Base-by-base conservation (phyloP, 495 filamentous ascomycete species). In the Lophiotrema nucula region DNA sequence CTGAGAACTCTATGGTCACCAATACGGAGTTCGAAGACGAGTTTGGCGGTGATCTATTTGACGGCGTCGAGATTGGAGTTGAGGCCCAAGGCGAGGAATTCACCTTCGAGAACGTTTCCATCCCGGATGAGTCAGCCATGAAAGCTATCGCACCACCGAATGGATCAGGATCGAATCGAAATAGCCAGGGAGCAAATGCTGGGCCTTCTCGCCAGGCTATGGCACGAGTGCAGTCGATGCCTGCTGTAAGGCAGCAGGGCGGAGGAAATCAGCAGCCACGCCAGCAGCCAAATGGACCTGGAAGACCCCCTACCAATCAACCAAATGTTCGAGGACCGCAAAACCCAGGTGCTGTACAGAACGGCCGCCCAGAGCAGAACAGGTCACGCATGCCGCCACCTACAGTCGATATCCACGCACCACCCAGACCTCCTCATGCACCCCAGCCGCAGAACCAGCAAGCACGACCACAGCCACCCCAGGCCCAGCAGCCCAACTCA, bases 1-100 rank as follows among this genome's bases (percentile, higher is more conserved):
- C 64, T 24, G 49, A 54, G 5, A 49, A 67, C 18, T 58, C 63
- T 4, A 46, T 56, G 10, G 27, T 39, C 18, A 35, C 45, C 18
- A 53, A 37, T 24, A 60, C 59, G 1, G 73, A 72, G 5, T 63
- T 64, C 48, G 88, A 85, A 56, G 82, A 86, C 52, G 81, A 91
- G 62, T 85, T 89, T 70, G 88, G 85, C 60, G 88, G 85, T 18
- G 76, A 72, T 38, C 42, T 69, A 2, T 67, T 73, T 25, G 70
- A 73, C 25, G 72, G 67, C n/a, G 63, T 65, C 10, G 72, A 73
- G 47, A 67, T 72, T 38, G 26, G 26, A 19, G n/a, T n/a, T n/a
- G 65, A 58, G 25, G 25, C 49, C n/a, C 49, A 52, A 2, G 51
- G 53, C n/a, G 47, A 63, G 21, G 56, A 60, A 15, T 64, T 56